These are phyloP conservation scores for Lyophyllum decastes DNA, from an alignment of 768 basidiomycete genomes.

Conservation along the genomic window DNA sequence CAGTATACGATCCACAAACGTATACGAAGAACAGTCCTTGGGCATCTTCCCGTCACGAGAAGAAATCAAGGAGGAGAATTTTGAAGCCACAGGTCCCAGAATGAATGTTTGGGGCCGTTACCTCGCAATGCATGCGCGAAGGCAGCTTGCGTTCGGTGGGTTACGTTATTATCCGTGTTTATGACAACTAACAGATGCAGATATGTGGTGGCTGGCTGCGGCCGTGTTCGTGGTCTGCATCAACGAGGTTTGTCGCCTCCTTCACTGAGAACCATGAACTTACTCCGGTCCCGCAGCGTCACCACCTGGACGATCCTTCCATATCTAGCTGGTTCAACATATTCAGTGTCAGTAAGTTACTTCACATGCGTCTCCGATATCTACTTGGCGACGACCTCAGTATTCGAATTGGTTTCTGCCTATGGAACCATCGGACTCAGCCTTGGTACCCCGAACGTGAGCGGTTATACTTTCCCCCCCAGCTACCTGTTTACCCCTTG, in stretches of 20 bases:
- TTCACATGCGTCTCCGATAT: background rate
- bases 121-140: constrained; percentile 80
- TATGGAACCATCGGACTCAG: constrained; percentile 91
- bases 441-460: constrained; percentile 76
- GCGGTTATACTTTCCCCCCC: constrained; percentile 22
- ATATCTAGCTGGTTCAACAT: constrained; percentile 81
- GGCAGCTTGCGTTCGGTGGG: constrained; percentile 89
- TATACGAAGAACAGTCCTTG: constrained; percentile 91
- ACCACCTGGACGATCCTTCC: constrained; percentile 52
- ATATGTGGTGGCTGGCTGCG: constrained; percentile 96
- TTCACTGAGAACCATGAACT: background rate
- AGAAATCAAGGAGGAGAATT: constrained; percentile 47
- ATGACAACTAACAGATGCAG: constrained; percentile 36
- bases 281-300: constrained; percentile 42
- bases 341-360: constrained; percentile 67
- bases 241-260: constrained; percentile 65
- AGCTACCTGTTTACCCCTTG: constrained; percentile 5
- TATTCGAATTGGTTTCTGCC: constrained; percentile 86
- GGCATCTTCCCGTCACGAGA: constrained; percentile 68
- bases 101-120: constrained; percentile 76
- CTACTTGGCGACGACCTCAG: constrained; percentile 31
- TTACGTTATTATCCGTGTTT: background rate
- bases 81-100: constrained; percentile 45
- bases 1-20: constrained; percentile 88
- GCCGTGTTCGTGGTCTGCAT: constrained; percentile 91